Evolutionary conservation across 768 basidiomycete genomes (phyloP), one percentile per base, ranked within the genome.

Genomic region (Boletus rex-veris): DNA sequence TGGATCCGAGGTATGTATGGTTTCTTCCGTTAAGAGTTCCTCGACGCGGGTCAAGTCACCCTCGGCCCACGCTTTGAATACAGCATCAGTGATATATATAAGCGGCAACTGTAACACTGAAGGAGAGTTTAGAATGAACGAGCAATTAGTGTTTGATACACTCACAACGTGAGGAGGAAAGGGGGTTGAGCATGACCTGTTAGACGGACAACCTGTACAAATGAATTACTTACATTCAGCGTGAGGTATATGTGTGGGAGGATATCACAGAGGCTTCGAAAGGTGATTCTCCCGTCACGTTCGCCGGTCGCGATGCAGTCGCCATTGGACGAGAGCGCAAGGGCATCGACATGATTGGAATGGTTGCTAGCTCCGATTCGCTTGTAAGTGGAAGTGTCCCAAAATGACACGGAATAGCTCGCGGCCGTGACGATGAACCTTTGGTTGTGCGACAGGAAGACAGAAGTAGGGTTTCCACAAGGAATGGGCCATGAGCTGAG

Each of bases 31-130:
- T 28, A 53, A 15, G 16, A 49, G 39, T 39, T 41, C 28, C 36
- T 59, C 58, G 1, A 9, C 30, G 1, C 36, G 26, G 5, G 14
- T 15, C 4, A 58, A 26, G n/a, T 52, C 12, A 2, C 42, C 47
- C 4, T 46, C 26, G 10, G 1, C 38, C 57, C 58, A 59, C 5
- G 31, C 30, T 4, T 18, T 11, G 37, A 43, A 52, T 24, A 16
- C 33, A 2, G 2, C 9, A 21, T 48, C 19, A 3, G 35, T 21
- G 21, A 58, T 19, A 31, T 5, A 11, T 24, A 57, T 46, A 5
- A 58, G 30, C 2, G 57, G 58, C 4, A 52, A 10, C 56, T 48
- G 5, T 2, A 14, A 48, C 0, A 3, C 55, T 56, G 7, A 1
- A 5, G 11, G 15, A 1, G 9, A 16, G 14, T 12, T 55, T 1